Conservation (phyloP, 2,329 filamentous ascomycete genomes). For the Sporothrix sp. region DNA sequence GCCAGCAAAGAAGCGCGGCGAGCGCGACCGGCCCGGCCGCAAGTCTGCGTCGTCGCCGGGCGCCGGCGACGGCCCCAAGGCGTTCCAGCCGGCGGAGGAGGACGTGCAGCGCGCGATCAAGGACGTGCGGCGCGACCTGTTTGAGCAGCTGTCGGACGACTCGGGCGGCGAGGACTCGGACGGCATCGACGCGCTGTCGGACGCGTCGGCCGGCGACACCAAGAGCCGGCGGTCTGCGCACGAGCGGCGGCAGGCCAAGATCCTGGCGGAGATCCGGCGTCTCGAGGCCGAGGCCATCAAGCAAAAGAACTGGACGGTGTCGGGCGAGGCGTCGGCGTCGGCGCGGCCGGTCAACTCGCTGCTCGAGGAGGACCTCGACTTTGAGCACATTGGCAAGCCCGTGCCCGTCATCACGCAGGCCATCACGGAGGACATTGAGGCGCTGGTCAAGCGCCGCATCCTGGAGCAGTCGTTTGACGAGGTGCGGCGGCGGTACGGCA, state of each 20-base stretch:
- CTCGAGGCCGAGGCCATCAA: conserved; percentile 83
- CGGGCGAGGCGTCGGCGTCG: conserved; percentile 74
- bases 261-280: conserved; percentile 81
- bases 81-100: conserved; percentile 43
- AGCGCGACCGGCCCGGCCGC: conserved; percentile 34
- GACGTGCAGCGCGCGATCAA: conserved; percentile 75
- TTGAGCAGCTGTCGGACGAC: conserved; percentile 63
- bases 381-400: conserved; percentile 89
- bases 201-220: conserved; percentile 56
- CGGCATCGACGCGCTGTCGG: conserved; percentile 44
- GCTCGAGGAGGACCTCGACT: conserved; percentile 89
- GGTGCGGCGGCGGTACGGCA: conserved; percentile 65
- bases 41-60: conserved; percentile 47
- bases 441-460: conserved; percentile 88
- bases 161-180: conserved; percentile 27
- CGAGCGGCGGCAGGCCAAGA: conserved; percentile 74
- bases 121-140: conserved; percentile 76
- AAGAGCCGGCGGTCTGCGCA: conserved; percentile 72
- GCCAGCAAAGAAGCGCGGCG: conserved; percentile 61
- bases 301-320: conserved; percentile 82
- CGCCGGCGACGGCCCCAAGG: conserved; percentile 13
- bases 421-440: conserved; percentile 82
- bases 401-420: conserved; percentile 90
- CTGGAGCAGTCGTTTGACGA: conserved; percentile 87
- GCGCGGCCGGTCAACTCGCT: conserved; percentile 86